A percentile compares a stretch with the other conserved stretches of the same genome.
These are phyloP conservation scores for Camellia lanceoleosa DNA, from an alignment of 148 eudicot species.

Conservation along the genomic window DNA sequence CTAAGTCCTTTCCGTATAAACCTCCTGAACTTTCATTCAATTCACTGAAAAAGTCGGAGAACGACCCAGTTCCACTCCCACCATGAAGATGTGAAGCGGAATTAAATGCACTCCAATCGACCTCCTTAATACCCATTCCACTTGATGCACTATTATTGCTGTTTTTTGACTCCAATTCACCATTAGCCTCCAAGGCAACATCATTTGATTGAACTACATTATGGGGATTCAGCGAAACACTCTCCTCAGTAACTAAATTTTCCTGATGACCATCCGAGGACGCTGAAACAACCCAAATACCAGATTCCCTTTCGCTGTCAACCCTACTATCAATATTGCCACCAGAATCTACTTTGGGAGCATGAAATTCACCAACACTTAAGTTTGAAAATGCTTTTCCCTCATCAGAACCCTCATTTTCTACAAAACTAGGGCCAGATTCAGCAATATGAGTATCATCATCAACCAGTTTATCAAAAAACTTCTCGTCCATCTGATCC, in stretches of 20 bases:
- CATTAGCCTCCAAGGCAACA: constrained; percentile 25
- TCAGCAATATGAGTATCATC: constrained; percentile 36
- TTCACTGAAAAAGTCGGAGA: constrained; percentile 58
- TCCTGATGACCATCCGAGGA: neutral
- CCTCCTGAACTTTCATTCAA: constrained; percentile 33
- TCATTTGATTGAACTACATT: constrained; percentile 30
- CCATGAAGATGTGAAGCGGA: constrained; percentile 21
- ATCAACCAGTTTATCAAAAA: constrained; percentile 67
- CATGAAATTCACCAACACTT: constrained; percentile 25
- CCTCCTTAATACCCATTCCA: constrained; percentile 59
- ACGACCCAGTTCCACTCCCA: constrained; percentile 53
- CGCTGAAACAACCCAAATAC: neutral
- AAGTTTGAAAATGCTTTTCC: constrained; percentile 36
- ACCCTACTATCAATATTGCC: constrained; percentile 9
- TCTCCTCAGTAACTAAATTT: neutral
- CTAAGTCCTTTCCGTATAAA: constrained; percentile 28
- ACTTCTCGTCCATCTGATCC: constrained; percentile 64
- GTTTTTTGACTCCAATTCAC: constrained; percentile 13
- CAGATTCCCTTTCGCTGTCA: neutral
- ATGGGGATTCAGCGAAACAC: constrained; percentile 14
- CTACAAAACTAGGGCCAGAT: constrained; percentile 13
- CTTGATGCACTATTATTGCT: constrained; percentile 33
- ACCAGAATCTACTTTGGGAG: neutral
- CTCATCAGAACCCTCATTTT: constrained; percentile 40
- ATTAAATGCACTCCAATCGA: constrained; percentile 68